Base-by-base conservation (phyloP, 2,329 filamentous ascomycete species). In the Seiridium unicorne region DNA sequence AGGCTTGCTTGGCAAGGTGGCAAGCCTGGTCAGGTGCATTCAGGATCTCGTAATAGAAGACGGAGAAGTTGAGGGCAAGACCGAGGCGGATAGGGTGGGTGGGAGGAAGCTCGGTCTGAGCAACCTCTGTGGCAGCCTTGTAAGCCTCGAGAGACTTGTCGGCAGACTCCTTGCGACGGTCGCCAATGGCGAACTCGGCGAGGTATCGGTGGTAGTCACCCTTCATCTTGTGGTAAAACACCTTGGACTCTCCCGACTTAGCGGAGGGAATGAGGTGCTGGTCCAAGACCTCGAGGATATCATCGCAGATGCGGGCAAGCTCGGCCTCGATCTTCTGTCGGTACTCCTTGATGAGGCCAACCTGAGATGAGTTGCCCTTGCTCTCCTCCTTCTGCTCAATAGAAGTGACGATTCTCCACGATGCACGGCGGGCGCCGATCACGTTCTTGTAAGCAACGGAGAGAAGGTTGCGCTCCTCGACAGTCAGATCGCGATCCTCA, bases 211-310 rank as follows among this genome's bases (percentile, higher is more conserved):
- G 93, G 87, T 97, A 97, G 82, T 97, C 94, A 80, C 94, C 94
- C 92, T 97, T 97, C 93, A 98, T 98, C 90, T 98, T 98, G 90
- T 98, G 93, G 84, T 97, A 97, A 84, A 98, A 98, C 72, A 98
- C 94, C 89, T 97, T 97, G 73, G 93, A 97, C 85, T 98, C 94
- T 80, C 93, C 94, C 73, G 88, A 92, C 85, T 95, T 90, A 70
- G 94, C 94, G 72, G 91, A 95, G 71, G 92, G 91, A 73, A 98
- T 97, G 74, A 98, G 85, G 83, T 94, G 91, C 81, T 94, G 81
- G 82, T 97, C 93, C 61, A 98, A 88, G 71, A 97, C 93, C 72
- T 96, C 91, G 66, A 98, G 89, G 76, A 98, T 95, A 76, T 98
- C 94, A 77, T 97, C 90, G 83, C 94, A 97, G 84, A 98, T 95